Percentiles rank a stretch among this genome's conserved stretches.
These are phyloP conservation scores for Aspergillus jensenii DNA, from an alignment of 2,329 filamentous ascomycete genomes.

Conservation along the genomic window DNA sequence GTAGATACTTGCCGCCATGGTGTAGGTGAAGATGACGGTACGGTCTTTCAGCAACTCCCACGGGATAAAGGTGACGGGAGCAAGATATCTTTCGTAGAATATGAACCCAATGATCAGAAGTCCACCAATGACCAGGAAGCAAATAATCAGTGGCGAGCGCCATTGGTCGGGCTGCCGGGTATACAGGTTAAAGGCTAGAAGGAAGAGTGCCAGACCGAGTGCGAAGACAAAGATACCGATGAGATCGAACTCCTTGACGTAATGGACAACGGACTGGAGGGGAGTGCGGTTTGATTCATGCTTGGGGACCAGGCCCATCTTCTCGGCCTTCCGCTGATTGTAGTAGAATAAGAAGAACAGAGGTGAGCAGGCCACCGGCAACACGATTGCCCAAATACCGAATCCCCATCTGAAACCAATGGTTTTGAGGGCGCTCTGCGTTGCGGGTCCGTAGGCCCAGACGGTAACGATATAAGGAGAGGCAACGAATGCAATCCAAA, in stretches of 20 bases:
- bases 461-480: conserved; percentile 64
- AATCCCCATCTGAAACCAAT: conserved; percentile 64
- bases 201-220: conserved; percentile 61
- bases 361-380: conserved; percentile 57
- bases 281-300: conserved; percentile 47
- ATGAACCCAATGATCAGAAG: conserved; percentile 51
- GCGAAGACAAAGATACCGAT: conserved; percentile 61
- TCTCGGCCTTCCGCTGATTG: conserved; percentile 60
- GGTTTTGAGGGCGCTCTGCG: conserved; percentile 49
- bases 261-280: conserved; percentile 52
- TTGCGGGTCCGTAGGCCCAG: conserved; percentile 55
- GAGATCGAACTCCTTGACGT: conserved; percentile 63
- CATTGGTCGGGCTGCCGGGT: conserved; percentile 32
- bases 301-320: conserved; percentile 51
- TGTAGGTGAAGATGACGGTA: conserved; percentile 53
- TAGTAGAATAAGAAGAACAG: conserved; percentile 55
- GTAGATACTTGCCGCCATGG: conserved; percentile 50
- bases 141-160: conserved; percentile 53
- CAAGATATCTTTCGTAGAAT: conserved; percentile 55
- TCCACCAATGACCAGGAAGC: conserved; percentile 37
- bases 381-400: conserved; percentile 61
- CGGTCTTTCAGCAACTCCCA: conserved; percentile 51
- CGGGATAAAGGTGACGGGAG: conserved; percentile 55
- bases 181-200: conserved; percentile 63
- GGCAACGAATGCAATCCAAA: conserved; percentile 59